A percentile compares a stretch with the other conserved stretches of the same genome.
phyloP scores from a whole-genome alignment of 768 basidiomycete genomes.

The Kondoa subrosea region DNA sequence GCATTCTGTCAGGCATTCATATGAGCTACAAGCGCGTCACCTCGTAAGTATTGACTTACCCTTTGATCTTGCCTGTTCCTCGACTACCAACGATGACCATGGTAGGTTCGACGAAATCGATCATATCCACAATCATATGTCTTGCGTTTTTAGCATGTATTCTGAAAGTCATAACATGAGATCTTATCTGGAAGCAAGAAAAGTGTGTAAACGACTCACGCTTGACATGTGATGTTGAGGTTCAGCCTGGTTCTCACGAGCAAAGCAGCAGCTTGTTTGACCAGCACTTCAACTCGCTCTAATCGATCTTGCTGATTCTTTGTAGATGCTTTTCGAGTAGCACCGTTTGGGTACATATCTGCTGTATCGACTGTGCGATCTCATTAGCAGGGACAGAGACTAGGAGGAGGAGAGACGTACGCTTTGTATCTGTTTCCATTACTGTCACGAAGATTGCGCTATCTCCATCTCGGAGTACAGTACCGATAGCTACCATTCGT shows the following conservation, averaged over 20 bases:
- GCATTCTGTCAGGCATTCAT: conserved; percentile 17
- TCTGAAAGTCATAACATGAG: background rate
- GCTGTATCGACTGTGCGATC: conserved; percentile 22
- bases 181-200: background rate
- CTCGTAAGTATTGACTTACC: conserved; percentile 6
- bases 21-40: background rate
- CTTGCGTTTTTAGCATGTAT: conserved; percentile 24
- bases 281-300: conserved; percentile 68
- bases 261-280: conserved; percentile 70
- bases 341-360: conserved; percentile 30
- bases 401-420: conserved; percentile 40
- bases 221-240: conserved; percentile 75
- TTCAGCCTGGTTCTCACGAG: conserved; percentile 79
- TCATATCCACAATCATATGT: conserved; percentile 30
- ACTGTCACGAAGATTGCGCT: conserved; percentile 74
- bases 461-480: conserved; percentile 84
- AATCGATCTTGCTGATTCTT: conserved; percentile 90
- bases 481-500: too few species aligned
- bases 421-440: conserved; percentile 77
- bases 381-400: background rate
- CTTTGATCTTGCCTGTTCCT: conserved; percentile 26
- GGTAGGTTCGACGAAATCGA: conserved; percentile 29
- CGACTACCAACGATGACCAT: conserved; percentile 28
- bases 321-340: conserved; percentile 52
- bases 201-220: conserved; percentile 32